A percentile compares a stretch with the other conserved stretches of the same genome.
phyloP scores from a whole-genome alignment of 352 stramenopile species.

The Phytophthora pisi region DNA sequence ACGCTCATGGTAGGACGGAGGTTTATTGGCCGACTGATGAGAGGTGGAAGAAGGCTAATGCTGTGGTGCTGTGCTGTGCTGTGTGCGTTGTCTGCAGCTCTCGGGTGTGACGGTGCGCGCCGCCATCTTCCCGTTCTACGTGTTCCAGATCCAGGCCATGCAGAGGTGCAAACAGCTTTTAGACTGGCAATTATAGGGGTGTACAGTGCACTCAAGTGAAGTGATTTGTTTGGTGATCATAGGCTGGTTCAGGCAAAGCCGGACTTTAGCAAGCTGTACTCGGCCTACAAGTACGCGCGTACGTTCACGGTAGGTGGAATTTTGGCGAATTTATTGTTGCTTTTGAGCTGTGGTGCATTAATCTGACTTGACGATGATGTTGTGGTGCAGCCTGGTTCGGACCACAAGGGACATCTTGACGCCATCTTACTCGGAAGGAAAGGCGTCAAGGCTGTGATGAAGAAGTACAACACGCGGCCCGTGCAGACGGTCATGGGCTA shows the following conservation, averaged over 20 bases:
- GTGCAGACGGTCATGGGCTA: conserved; percentile 69
- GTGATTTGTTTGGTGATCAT: not conserved
- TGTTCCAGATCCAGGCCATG: conserved; percentile 72
- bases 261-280: conserved; percentile 73
- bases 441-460: conserved; percentile 62
- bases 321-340: conserved; percentile 1
- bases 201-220: not conserved
- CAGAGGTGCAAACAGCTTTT: conserved; percentile 41
- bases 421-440: conserved; percentile 55
- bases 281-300: conserved; percentile 74
- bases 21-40: not conserved
- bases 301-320: conserved; percentile 59
- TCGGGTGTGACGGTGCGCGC: conserved; percentile 72
- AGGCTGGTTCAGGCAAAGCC: conserved; percentile 53
- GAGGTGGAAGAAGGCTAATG: conserved; percentile 6
- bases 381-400: conserved; percentile 39
- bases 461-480: conserved; percentile 78
- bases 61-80: not conserved
- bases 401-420: conserved; percentile 55
- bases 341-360: not conserved
- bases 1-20: conserved; percentile 51
- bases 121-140: conserved; percentile 73
- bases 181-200: not conserved
- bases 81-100: conserved; percentile 27
- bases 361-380: conserved; percentile 12